Evolutionary conservation across 768 basidiomycete genomes (phyloP).

Genomic region (Xerocomellus amylosporus): DNA sequence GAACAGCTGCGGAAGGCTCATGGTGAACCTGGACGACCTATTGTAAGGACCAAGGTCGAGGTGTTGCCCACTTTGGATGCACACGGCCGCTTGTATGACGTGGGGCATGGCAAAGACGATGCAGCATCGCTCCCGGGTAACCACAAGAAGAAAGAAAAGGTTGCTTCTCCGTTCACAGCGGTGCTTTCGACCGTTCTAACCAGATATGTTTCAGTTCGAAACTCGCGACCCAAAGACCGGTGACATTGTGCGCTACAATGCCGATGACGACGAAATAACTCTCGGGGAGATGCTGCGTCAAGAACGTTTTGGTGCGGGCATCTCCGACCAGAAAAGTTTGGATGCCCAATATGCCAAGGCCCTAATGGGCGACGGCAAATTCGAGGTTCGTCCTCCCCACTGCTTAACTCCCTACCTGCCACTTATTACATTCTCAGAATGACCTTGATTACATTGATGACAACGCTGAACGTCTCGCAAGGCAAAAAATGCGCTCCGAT

Average conservation of each 20-base stretch:
- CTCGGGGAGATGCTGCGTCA: conserved; percentile 92
- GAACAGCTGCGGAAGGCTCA: conserved; percentile 52
- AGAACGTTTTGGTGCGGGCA: conserved; percentile 86
- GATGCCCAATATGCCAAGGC: conserved; percentile 87
- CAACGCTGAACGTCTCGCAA: conserved; percentile 87
- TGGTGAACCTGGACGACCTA: conserved; percentile 39
- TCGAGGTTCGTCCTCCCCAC: conserved; percentile 51
- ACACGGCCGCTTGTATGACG: conserved; percentile 83
- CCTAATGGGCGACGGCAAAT: conserved; percentile 86
- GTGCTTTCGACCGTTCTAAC: neutral
- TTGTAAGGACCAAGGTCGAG: conserved; percentile 62
- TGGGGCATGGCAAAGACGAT: conserved; percentile 75
- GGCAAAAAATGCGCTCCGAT: conserved; percentile 94
- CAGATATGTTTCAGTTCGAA: conserved; percentile 55
- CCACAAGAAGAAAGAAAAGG: conserved; percentile 75
- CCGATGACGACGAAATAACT: conserved; percentile 84
- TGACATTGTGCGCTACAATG: conserved; percentile 83
- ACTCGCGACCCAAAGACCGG: conserved; percentile 90
- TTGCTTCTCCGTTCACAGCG: conserved; percentile 18
- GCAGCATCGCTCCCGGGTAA: conserved; percentile 57
- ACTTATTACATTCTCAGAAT: conserved; percentile 44
- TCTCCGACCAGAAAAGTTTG: conserved; percentile 86
- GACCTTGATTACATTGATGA: conserved; percentile 96
- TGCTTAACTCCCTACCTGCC: neutral
- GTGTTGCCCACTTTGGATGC: conserved; percentile 88